Percentiles rank a stretch among this genome's conserved stretches.
Evolutionary conservation across 306 rosid species (phyloP).

Genomic region (Prosopis cineraria): DNA sequence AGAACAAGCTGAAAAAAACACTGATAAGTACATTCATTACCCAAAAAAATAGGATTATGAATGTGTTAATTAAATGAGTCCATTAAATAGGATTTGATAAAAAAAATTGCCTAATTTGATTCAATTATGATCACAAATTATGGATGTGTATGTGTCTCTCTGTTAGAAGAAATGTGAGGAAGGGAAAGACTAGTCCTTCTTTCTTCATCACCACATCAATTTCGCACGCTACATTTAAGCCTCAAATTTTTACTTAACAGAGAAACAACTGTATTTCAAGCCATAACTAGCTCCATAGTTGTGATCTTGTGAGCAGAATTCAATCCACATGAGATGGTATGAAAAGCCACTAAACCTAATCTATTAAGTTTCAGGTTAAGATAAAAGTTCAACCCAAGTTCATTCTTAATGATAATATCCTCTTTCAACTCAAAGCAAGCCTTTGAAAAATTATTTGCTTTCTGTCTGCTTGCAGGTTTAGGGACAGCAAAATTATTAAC

Average conservation of each 20-base stretch:
- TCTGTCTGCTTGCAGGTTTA: conserved; percentile 61
- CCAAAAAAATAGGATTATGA: too few species aligned
- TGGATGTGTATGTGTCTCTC: too few species aligned
- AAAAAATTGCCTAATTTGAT: too few species aligned
- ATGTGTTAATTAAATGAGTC: not conserved
- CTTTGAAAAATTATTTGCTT: conserved; percentile 8
- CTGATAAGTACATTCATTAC: not conserved
- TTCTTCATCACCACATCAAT: not conserved
- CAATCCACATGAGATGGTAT: not conserved
- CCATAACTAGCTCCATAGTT: not conserved
- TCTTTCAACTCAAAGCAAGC: not conserved
- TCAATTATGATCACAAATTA: too few species aligned
- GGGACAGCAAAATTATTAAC: conserved; percentile 38
- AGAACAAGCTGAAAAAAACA: not conserved
- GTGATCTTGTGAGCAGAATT: not conserved
- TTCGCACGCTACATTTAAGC: not conserved
- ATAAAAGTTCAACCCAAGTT: not conserved
- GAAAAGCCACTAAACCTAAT: not conserved
- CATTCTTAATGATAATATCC: not conserved
- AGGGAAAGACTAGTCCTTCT: not conserved
- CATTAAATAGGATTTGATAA: not conserved
- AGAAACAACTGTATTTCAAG: not conserved
- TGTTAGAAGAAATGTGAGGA: too few species aligned
- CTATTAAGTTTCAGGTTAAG: not conserved
- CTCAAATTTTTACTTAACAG: not conserved